Base-by-base conservation (phyloP, 2,329 filamentous ascomycete species). In the Didymella segeticola region DNA sequence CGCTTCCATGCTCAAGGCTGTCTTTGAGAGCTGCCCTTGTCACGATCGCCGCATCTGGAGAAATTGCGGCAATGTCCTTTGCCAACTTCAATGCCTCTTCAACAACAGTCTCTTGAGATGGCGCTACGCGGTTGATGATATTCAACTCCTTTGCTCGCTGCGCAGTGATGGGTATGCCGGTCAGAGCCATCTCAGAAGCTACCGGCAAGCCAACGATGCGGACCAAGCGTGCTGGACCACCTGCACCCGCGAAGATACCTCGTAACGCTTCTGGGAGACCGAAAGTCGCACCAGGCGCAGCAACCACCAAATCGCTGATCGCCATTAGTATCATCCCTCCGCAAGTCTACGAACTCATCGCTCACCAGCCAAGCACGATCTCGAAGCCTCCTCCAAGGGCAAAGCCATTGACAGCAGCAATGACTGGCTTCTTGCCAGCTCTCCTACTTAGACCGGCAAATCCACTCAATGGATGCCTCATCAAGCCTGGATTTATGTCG, bases 381-480 rank as follows among this genome's bases (percentile, higher is more conserved):
- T 86, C 83, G 58, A 84, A 84, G 0, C 83, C 83, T 4, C 83
- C 83, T 0, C 83, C 83, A 39, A 84, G 72, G 1, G 82, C 82
- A 55, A 81, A 78, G 0, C 83, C 83, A 69, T 86, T 86, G 3
- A 85, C 82, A 2, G 83, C 83, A 8, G 82, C 83, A 65, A 86
- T 83, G 38, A 86, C 77, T 1, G 83, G 83, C 69, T 86, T 86
- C 75, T 84, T 86, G 0, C 86, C 85, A 11, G 71, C 70, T 11
- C 86, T 76, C 33, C 81, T 75, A 33, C 81, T 83, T 12, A 88
- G 66, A 0, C 83, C 85, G 30, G 76, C 80, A 63, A 86, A 84
- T 0, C 84, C 85, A 53, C 68, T 69, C 1, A 74, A 49, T 1
- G 81, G 80, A 57, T 80, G 79, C 38, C 67, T 64, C 63, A 67